These are phyloP conservation scores for Septoria petroselini DNA, from an alignment of 2,329 filamentous ascomycete species.

Conservation along the genomic window DNA sequence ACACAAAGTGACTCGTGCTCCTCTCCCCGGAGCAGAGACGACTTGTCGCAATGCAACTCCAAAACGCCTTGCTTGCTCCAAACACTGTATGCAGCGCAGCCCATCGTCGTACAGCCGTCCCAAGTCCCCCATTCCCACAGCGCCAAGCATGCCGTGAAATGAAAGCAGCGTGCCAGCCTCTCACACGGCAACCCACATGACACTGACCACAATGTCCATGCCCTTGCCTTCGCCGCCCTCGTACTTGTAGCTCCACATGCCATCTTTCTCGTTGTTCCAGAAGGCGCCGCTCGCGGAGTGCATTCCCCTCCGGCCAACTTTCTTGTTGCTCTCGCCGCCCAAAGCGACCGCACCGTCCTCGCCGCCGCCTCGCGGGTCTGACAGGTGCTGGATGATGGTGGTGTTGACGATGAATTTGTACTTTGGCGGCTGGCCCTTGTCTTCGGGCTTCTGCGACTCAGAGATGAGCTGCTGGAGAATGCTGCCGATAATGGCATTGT, in stretches of 20 bases:
- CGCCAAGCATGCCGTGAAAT: background rate
- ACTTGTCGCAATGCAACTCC: slow-evolving; percentile 2
- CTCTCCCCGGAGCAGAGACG: background rate
- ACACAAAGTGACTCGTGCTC: background rate
- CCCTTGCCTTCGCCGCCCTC: slow-evolving; percentile 56
- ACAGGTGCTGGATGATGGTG: slow-evolving; percentile 93
- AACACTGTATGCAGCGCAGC: background rate
- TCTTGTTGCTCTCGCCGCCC: slow-evolving; percentile 61
- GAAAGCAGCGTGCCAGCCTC: slow-evolving; percentile 8
- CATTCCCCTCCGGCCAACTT: slow-evolving; percentile 81
- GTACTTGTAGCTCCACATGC: slow-evolving; percentile 87
- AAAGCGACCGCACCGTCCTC: slow-evolving; percentile 14
- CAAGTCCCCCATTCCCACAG: slow-evolving; percentile 1
- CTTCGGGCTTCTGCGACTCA: slow-evolving; percentile 45
- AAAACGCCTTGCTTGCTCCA: slow-evolving; percentile 15
- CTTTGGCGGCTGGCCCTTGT: slow-evolving; percentile 51
- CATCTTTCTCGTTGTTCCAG: slow-evolving; percentile 88
- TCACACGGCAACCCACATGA: slow-evolving; percentile 69
- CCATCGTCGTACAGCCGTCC: slow-evolving; percentile 3
- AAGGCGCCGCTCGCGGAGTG: slow-evolving; percentile 80
- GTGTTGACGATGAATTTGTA: slow-evolving; percentile 98
- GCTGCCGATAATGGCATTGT: slow-evolving; percentile 82
- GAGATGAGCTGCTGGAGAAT: slow-evolving; percentile 76
- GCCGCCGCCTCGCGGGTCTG: slow-evolving; percentile 62
- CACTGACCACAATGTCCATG: slow-evolving; percentile 52